phyloP scores from a whole-genome alignment of 2,329 filamentous ascomycete genomes.

The Colletotrichum truncatum region DNA sequence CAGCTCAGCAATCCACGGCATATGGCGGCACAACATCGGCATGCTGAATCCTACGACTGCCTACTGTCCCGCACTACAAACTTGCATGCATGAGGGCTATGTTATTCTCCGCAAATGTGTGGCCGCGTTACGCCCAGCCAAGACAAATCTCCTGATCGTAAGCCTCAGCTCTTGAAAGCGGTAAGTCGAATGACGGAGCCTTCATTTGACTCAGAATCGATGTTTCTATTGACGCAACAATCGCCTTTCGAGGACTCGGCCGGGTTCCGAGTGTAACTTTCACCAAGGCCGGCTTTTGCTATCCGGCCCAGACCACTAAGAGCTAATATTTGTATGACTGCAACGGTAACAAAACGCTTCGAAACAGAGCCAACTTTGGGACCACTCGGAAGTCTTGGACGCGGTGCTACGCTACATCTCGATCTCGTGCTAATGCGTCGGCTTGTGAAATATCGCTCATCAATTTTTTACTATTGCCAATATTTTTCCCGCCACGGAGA shows the following conservation, averaged over 20 bases:
- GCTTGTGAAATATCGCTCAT: slow-evolving; percentile 4
- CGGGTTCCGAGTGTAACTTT: slow-evolving; percentile 10
- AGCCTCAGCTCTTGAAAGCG: not conserved
- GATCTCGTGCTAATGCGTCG: not conserved
- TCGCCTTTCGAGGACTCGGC: not conserved
- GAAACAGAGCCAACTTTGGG: not conserved
- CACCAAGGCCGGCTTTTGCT: not conserved
- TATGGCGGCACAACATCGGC: slow-evolving; percentile 2
- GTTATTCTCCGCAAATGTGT: slow-evolving; percentile 2
- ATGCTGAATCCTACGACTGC: not conserved
- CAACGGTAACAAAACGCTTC: not conserved
- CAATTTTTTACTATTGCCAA: too few relatives aligned
- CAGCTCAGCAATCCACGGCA: slow-evolving; percentile 14
- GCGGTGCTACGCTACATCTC: not conserved
- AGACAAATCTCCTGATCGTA: slow-evolving; percentile 3
- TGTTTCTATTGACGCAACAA: not conserved
- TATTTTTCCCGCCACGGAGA: not conserved
- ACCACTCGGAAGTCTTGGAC: not conserved
- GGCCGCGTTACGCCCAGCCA: slow-evolving; percentile 9
- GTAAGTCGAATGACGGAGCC: slow-evolving; percentile 1
- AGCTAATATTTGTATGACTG: not conserved
- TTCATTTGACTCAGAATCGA: not conserved
- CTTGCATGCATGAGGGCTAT: not conserved
- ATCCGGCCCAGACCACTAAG: not conserved
- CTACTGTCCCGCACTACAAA: not conserved